These are phyloP conservation scores for Candida ponderosae DNA, from an alignment of 805 yeast genomes.

Conservation along the genomic window DNA sequence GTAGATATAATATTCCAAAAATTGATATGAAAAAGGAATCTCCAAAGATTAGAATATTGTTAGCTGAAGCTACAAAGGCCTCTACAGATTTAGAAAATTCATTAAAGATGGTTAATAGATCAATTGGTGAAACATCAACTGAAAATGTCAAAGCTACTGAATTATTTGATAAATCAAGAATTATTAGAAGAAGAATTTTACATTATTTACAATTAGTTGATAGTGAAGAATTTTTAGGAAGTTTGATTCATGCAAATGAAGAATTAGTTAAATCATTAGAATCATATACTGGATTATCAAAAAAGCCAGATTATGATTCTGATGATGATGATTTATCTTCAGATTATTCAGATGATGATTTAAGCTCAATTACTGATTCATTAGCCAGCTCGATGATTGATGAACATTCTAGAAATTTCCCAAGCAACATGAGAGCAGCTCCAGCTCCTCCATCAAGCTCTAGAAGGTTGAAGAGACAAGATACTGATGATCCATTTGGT, in stretches of 20 bases:
- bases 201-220: conserved; percentile 79
- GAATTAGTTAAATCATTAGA: conserved; percentile 72
- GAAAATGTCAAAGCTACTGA: conserved; percentile 56
- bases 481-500: conserved; percentile 43
- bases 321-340: conserved; percentile 20
- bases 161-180: conserved; percentile 68
- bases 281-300: conserved; percentile 52
- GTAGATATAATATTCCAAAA: conserved; percentile 53
- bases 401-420: conserved; percentile 11
- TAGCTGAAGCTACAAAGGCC: conserved; percentile 70
- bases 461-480: conserved; percentile 8
- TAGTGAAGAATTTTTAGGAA: conserved; percentile 82
- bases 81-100: conserved; percentile 65
- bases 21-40: conserved; percentile 64
- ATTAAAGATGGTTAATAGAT: conserved; percentile 34
- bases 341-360: conserved; percentile 12
- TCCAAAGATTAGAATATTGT: conserved; percentile 57
- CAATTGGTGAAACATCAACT: conserved; percentile 44
- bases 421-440: conserved; percentile 11
- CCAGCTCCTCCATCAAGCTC: conserved; percentile 11
- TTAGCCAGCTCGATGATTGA: conserved; percentile 20
- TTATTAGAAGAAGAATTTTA: conserved; percentile 68
- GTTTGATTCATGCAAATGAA: conserved; percentile 83
- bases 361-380: conserved; percentile 17
- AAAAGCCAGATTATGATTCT: conserved; percentile 30